These are phyloP conservation scores for Tanozyma kutaoensis DNA, from an alignment of 805 yeast genomes.

Conservation along the genomic window DNA sequence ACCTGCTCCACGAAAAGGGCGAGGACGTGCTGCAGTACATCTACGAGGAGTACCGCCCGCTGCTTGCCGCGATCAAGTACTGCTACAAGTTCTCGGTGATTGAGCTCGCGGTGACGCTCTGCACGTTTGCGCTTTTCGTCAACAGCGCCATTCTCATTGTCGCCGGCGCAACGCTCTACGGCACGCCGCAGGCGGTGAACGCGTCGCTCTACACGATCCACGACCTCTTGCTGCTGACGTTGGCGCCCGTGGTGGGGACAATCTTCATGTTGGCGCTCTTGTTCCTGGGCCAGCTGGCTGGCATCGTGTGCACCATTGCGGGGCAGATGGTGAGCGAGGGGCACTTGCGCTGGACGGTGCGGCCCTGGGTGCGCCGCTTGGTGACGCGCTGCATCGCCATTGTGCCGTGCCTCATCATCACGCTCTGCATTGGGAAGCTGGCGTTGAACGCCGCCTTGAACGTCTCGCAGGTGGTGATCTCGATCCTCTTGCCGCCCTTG, in stretches of 20 bases:
- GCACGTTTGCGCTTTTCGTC: constrained; percentile 75
- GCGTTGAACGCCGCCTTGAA: constrained; percentile 68
- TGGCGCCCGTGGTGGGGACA: constrained; percentile 72
- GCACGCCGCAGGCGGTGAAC: constrained; percentile 47
- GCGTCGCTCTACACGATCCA: constrained; percentile 80
- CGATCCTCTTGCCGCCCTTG: constrained; percentile 70
- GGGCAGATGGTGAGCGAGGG: constrained; percentile 93
- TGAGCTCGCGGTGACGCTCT: constrained; percentile 59
- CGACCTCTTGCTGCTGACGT: constrained; percentile 38
- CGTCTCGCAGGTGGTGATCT: constrained; percentile 75
- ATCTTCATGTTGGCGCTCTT: constrained; percentile 75
- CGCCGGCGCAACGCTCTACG: constrained; percentile 66
- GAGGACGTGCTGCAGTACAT: constrained; percentile 15
- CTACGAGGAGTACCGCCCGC: constrained; percentile 47
- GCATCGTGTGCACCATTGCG: constrained; percentile 85
- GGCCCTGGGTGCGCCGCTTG: constrained; percentile 72
- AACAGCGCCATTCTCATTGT: constrained; percentile 75
- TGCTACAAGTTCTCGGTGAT: constrained; percentile 59
- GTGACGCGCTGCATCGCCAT: constrained; percentile 70
- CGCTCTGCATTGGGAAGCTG: constrained; percentile 53
- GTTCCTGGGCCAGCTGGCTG: constrained; percentile 82
- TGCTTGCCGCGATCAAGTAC: constrained; percentile 57
- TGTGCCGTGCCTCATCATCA: constrained; percentile 67
- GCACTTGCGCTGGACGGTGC: constrained; percentile 65
- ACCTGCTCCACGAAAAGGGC: constrained; percentile 4